Evolutionary conservation across 805 yeast genomes (phyloP), one percentile per base, ranked within the genome.

Genomic region (Blastobotrys parvus): DNA sequence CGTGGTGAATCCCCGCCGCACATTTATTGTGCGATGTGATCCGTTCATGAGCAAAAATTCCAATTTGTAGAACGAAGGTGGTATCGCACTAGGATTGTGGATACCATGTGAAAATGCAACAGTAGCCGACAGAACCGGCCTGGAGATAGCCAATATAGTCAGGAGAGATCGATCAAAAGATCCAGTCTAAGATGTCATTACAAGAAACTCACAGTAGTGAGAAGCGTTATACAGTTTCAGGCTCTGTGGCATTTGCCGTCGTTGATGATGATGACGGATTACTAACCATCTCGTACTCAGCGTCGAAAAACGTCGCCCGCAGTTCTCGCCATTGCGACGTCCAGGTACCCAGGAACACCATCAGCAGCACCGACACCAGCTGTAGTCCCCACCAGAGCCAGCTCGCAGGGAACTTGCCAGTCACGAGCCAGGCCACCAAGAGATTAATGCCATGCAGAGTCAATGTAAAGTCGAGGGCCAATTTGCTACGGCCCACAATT

Each of bases 391-490:
- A 86, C 97, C 97, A 90, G 39, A 80, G 68, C 4, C 82, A 49
- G 27, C 79, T 75, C 13, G 66, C 64, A 0, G 98, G 98, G 49
- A 90, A 73, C 23, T 71, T 69, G 0, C 77, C 73, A 1, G 85
- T 70, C 49, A 77, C 78, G 1, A 75, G 46, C 77, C 85, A 78
- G 0, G 78, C 85, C 2, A 86, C 78, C 2, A 78, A 41, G 19
- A 90, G 62, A 63, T 90, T 82, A 40, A 92, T 73, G 18, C 82
- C 77, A 61, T 92, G 96, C 13, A 90, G 77, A 0, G 98, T 92
- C n/a, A 90, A 58, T 8, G 95, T 96, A 66, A 92, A 90, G 63
- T 90, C 98, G 83, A 95, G 83, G 0, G 97, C 97, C 39, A 90
- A 67, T 60, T 90, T 92, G 34, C 95, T 83, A 45, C 97, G 70